phyloP scores from a whole-genome alignment of 2,329 filamentous ascomycete species.

The Acrodontium crateriforme region DNA sequence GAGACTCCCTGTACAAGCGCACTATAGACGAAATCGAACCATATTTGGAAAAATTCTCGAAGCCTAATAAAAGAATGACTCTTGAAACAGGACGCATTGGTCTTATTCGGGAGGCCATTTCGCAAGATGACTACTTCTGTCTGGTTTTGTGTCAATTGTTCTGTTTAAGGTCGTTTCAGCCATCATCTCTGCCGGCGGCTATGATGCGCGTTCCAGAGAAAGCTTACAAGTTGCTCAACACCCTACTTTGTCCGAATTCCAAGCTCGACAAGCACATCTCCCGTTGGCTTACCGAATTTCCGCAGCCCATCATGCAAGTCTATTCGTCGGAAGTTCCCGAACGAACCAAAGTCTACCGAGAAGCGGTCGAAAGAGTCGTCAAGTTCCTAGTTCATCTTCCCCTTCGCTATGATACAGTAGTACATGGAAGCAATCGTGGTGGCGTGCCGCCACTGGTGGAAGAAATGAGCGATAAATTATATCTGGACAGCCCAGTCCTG shows the following conservation, averaged over 20 bases:
- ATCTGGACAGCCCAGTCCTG: slow-evolving; percentile 37
- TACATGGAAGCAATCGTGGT: slow-evolving; percentile 15
- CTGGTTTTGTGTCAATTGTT: slow-evolving; percentile 52
- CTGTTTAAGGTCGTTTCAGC: slow-evolving; percentile 39
- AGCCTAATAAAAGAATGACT: too few relatives aligned
- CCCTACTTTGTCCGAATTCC: slow-evolving; percentile 34
- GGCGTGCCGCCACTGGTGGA: slow-evolving; percentile 42
- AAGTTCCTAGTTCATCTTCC: slow-evolving; percentile 14
- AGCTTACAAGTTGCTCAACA: slow-evolving; percentile 23
- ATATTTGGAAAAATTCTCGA: too few relatives aligned
- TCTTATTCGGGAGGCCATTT: slow-evolving; percentile 46
- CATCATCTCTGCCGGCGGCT: slow-evolving; percentile 23
- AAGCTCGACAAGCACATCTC: slow-evolving; percentile 27
- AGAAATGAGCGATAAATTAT: slow-evolving; percentile 39
- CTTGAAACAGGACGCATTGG: slow-evolving; percentile 29
- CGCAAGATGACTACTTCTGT: slow-evolving; percentile 46
- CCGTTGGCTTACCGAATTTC: slow-evolving; percentile 36
- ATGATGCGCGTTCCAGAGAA: slow-evolving; percentile 23
- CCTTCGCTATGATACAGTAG: slow-evolving; percentile 9
- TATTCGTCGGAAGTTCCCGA: slow-evolving; percentile 27
- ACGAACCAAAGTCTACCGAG: slow-evolving; percentile 18
- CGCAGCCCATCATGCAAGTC: slow-evolving; percentile 31
- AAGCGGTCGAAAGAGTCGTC: slow-evolving; percentile 7
- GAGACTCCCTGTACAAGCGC: too few relatives aligned
- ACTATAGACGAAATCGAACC: too few relatives aligned